These are phyloP conservation scores for Cucumis hystrix DNA, from an alignment of 306 rosid species.

Conservation along the genomic window DNA sequence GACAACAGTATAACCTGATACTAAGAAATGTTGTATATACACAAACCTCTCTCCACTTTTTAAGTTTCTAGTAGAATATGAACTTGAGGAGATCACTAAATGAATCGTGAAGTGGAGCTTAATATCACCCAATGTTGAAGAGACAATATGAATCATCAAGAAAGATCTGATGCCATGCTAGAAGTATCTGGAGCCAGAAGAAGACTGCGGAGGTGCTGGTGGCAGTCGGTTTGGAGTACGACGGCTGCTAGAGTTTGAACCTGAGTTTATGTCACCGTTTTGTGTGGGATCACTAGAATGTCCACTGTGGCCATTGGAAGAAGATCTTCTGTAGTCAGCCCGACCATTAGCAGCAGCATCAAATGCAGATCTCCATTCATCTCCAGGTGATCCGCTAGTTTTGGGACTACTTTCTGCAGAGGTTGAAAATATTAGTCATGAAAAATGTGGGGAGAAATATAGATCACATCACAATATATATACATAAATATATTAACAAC, in stretches of 20 bases:
- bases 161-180: conserved; percentile 14
- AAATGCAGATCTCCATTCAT: conserved; percentile 91
- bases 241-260: conserved; percentile 66
- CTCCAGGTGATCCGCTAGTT: conserved; percentile 41
- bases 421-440: neutral
- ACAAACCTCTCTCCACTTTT: conserved; percentile 35
- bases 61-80: conserved; percentile 32
- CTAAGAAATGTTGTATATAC: conserved; percentile 56
- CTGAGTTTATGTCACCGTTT: conserved; percentile 59
- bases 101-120: conserved; percentile 29
- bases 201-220: conserved; percentile 60
- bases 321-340: conserved; percentile 37
- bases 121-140: conserved; percentile 34
- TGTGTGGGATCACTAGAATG: conserved; percentile 62
- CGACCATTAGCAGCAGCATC: conserved; percentile 84
- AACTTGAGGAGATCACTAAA: conserved; percentile 24
- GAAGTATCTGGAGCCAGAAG: conserved; percentile 63
- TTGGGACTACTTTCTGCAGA: conserved; percentile 77
- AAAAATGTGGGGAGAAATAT: neutral
- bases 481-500: neutral
- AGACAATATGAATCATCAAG: conserved; percentile 24
- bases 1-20: conserved; percentile 20
- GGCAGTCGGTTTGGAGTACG: conserved; percentile 85
- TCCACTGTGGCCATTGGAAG: conserved; percentile 73
- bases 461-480: too few species aligned